Evolutionary conservation across 2,329 filamentous ascomycete species (phyloP), one percentile per base, ranked within the genome.

Genomic region (Colletotrichum magnum): DNA sequence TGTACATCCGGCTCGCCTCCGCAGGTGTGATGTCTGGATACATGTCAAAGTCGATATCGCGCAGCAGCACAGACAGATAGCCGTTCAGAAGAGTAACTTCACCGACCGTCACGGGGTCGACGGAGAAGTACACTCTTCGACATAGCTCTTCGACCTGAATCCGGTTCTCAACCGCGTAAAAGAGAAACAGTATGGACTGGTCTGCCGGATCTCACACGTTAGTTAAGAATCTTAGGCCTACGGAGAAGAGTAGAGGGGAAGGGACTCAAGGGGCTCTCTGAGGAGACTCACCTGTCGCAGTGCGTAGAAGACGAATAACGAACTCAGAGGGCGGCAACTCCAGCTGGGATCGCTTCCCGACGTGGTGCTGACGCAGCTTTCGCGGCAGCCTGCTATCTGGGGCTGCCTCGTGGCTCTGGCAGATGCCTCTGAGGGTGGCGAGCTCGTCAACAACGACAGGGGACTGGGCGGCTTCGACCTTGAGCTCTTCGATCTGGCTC

Each of bases 41-140:
- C 9, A 41, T 51, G 2, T 53, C 64, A 6, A 64, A 71, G 21
- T 72, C 58, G 4, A 72, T 64, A 9, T 72, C 71, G 43, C 63
- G 66, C n/a, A 72, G 52, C 10, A 69, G 58, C 26, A 72, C 62
- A n/a, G 63, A 73, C 7, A 73, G 24, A 10, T 65, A 57, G 2
- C 71, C 72, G 18, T 73, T 64, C 7, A 73, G 65, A 1, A 73
- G 45, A 1, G 69, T 73, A 13, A 71, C 21, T 18, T 73, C 65
- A 10, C 72, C 72, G 5, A 58, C 45, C 1, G 70, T 63, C 26
- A 73, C 64, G 1, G 72, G 72, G 43, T 71, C 70, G 1, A 73
- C 62, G 2, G 72, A 71, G 58, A 73, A 73, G 41, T 73, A 73
- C 2, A 73, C 45, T 13, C 58, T 64, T 24, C 71, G 72, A 6